Evolutionary conservation across 139 green algal species (phyloP).

Genomic region (Tetraselmis chui): DNA sequence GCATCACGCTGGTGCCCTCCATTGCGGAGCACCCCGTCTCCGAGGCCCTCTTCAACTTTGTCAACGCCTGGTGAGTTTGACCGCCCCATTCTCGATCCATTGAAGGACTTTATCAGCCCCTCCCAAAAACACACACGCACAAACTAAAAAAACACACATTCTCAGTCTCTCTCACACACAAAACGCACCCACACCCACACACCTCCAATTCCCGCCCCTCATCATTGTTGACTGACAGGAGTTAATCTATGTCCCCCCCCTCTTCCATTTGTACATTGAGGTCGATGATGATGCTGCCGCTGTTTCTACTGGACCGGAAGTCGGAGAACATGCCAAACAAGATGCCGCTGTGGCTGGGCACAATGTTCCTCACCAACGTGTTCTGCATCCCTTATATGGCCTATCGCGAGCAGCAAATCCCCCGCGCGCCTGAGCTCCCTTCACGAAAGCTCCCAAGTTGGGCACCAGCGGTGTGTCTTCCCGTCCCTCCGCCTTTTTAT

Average conservation of each 20-base stretch:
- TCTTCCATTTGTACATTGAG: too few relatives aligned
- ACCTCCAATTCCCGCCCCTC: too few relatives aligned
- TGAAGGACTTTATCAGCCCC: too few relatives aligned
- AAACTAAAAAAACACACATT: too few relatives aligned
- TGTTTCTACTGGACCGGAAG: constrained; percentile 51
- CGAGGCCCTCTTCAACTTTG: constrained; percentile 75
- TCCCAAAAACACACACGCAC: too few relatives aligned
- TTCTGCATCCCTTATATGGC: constrained; percentile 77
- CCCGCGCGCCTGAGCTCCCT: background rate
- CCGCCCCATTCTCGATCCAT: too few relatives aligned
- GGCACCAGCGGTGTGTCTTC: background rate
- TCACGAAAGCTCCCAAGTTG: background rate
- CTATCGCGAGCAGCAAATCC: background rate
- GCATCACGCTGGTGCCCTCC: constrained; percentile 39
- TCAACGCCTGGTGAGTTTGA: constrained; percentile 70
- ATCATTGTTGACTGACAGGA: too few relatives aligned
- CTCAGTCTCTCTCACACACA: too few relatives aligned
- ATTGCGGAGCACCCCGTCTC: constrained; percentile 33
- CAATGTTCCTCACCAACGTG: constrained; percentile 76
- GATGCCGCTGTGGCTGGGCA: constrained; percentile 42
- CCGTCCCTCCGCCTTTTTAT: too few relatives aligned
- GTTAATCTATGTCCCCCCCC: too few relatives aligned
- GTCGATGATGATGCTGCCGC: constrained; percentile 58
- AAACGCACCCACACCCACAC: too few relatives aligned
- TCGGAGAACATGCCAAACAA: constrained; percentile 33